Percentiles rank a stretch among this genome's conserved stretches.
Evolutionary conservation across 306 rosid genomes (phyloP).

Genomic region (Calophaca sinica): DNA sequence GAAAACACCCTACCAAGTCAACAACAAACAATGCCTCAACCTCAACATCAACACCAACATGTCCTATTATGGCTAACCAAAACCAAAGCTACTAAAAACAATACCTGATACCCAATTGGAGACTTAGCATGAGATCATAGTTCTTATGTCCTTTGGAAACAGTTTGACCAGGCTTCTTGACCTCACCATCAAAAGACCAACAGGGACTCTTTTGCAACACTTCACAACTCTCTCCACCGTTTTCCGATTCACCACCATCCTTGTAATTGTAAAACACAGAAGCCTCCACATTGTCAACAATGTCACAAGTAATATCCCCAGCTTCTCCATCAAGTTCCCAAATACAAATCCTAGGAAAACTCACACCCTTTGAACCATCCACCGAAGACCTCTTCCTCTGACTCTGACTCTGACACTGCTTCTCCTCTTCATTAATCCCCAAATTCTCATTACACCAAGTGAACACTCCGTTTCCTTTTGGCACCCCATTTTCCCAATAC

Average conservation of each 20-base stretch:
- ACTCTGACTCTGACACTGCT: neutral
- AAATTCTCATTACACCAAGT: conserved; percentile 42
- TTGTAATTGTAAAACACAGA: conserved; percentile 58
- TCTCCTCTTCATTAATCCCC: conserved; percentile 20
- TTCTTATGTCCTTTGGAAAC: conserved; percentile 62
- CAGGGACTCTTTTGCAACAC: conserved; percentile 46
- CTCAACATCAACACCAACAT: neutral
- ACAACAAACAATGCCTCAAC: neutral
- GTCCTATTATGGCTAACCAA: neutral
- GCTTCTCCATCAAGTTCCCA: conserved; percentile 75
- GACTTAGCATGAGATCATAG: conserved; percentile 59
- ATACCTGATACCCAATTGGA: conserved; percentile 67
- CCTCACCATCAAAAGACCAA: conserved; percentile 50
- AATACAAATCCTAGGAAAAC: conserved; percentile 63
- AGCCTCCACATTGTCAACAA: conserved; percentile 58
- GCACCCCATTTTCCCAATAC: conserved; percentile 64
- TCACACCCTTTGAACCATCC: conserved; percentile 55
- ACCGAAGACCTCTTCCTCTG: conserved; percentile 51
- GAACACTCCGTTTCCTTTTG: conserved; percentile 54
- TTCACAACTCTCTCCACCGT: conserved; percentile 36
- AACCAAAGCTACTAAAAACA: conserved; percentile 1
- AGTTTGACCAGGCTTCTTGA: conserved; percentile 61
- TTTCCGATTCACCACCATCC: conserved; percentile 52
- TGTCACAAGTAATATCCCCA: conserved; percentile 70
- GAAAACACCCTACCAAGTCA: neutral